Base-by-base conservation (phyloP, 345 rosid genomes). In the Acer campestre region DNA sequence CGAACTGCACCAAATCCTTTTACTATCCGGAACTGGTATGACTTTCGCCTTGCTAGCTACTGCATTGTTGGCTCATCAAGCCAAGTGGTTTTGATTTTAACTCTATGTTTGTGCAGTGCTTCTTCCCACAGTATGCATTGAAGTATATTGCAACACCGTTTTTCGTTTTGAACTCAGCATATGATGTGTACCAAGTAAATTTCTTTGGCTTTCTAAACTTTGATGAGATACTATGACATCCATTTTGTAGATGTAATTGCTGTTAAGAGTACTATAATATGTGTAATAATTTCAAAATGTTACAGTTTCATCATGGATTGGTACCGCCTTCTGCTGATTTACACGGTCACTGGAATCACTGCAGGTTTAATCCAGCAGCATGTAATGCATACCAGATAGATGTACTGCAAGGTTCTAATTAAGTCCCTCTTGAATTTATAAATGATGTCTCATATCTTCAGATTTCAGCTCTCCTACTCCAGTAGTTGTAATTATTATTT, bases 141-240 rank as follows among this genome's bases (percentile, higher is more conserved):
- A 82, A 83, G n/a, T 88, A 87, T 82, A 94, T 96, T 59, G 79
- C 71, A 49, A 89, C 93, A 27, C 97, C 98, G 13, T 80, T 85
- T 81, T 96, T 96, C 82, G 85, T 96, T 83, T 76, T 96, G 83
- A 96, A 96, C 81, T 79, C 99, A 61, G 99, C 97, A 55, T 96
- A 96, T 70, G 98, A 96, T 81, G 95, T 90, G 66, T 96, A 64
- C 83, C 99, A 96, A 87, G 99, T 92, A 85, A 71, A 69, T 2
- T 69, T 64, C 29, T 62, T 38, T 29, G 23, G n/a, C 51, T 55
- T 20, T 74, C 31, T 20, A 56, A 23, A 14, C 31, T 80, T 42
- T 18, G 38, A 35, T 65, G 53, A 65, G 65, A 20, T 73, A 25
- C 16, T 74, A 10, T 40, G 42, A 3, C 55, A 16, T 42, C 22